These are phyloP conservation scores for Lizonia empirigonia DNA, from an alignment of 2,329 filamentous ascomycete genomes.

Conservation along the genomic window DNA sequence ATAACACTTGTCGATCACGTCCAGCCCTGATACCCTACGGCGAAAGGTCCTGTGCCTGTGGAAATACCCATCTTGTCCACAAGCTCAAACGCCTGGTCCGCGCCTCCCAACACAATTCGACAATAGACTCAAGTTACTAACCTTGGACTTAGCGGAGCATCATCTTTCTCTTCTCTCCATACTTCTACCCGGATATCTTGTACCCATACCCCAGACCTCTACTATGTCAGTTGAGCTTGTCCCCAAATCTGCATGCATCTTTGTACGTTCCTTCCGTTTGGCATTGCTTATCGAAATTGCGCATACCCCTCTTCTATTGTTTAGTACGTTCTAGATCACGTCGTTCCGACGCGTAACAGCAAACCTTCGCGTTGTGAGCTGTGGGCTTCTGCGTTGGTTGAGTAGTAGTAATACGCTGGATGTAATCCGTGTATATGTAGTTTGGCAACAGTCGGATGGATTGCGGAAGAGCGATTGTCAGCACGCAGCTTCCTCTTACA, in stretches of 20 bases:
- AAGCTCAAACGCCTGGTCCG: neutral
- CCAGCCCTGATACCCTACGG: neutral
- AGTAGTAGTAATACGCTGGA: constrained; percentile 14
- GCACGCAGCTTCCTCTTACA: neutral
- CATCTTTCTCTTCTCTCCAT: constrained; percentile 2
- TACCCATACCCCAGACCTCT: constrained; percentile 14
- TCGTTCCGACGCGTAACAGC: constrained; percentile 11
- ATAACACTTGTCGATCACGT: neutral
- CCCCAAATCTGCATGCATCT: constrained; percentile 9
- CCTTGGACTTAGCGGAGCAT: neutral
- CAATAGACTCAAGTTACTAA: neutral
- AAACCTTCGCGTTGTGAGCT: neutral
- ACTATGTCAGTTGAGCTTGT: constrained; percentile 6
- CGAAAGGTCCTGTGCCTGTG: neutral
- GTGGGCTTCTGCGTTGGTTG: neutral
- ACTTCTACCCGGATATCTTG: constrained; percentile 9
- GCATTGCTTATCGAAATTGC: constrained; percentile 26
- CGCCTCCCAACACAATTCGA: neutral
- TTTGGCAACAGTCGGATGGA: neutral
- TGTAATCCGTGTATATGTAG: neutral
- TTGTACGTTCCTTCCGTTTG: constrained; percentile 16
- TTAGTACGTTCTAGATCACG: constrained; percentile 24
- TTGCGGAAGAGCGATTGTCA: neutral
- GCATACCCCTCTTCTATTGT: constrained; percentile 35
- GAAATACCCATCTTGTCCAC: neutral